Base-by-base conservation (phyloP, 2,329 filamentous ascomycete species). In the Tolypocladium endophyticum region DNA sequence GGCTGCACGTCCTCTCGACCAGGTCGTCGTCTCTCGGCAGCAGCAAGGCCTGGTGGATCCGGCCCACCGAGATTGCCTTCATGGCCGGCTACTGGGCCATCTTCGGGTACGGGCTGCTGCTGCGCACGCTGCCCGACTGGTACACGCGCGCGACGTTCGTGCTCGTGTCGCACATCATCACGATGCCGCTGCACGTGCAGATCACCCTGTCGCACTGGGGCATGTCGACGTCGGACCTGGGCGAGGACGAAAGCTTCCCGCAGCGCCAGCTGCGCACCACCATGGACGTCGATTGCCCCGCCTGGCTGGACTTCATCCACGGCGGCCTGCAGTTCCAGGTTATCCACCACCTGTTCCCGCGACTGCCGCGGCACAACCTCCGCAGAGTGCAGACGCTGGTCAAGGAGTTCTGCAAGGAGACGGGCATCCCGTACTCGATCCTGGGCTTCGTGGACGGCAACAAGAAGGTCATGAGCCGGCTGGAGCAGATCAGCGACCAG, bases 131-230 rank as follows among this genome's bases (percentile, higher is more conserved):
- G 57, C 89, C 89, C 18, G 84, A 82, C 64, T 84, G 82, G 72
- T 83, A 82, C 73, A 82, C 83, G 62, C 86, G 91, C 25, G 80
- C 94, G 59, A 75, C 82, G 52, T 96, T 90, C 71, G 77, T 96
- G 67, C 78, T 95, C 71, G 75, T 94, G 68, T 92, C 88, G 68
- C 90, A 96, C 70, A 82, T 91, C 69, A 81, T 90, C 33, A 90
- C 90, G 9, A 88, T 89, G 73, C 88, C 91, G 3, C 77, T 96
- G 57, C 92, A 96, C 72, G 83, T 93, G 16, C 92, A 96, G 72
- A 96, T 96, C 70, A 95, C 91, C 0, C 82, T 96, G 20, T 94
- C 89, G 2, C 92, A 96, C 73, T 96, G 95, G 73, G 90, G 89
- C 64, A 96, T 96, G 92, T 92, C 89, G 66, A 96, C 92, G 0